These are phyloP conservation scores for Talaromyces sp. DNA, from an alignment of 2,329 filamentous ascomycete species.

Conservation along the genomic window DNA sequence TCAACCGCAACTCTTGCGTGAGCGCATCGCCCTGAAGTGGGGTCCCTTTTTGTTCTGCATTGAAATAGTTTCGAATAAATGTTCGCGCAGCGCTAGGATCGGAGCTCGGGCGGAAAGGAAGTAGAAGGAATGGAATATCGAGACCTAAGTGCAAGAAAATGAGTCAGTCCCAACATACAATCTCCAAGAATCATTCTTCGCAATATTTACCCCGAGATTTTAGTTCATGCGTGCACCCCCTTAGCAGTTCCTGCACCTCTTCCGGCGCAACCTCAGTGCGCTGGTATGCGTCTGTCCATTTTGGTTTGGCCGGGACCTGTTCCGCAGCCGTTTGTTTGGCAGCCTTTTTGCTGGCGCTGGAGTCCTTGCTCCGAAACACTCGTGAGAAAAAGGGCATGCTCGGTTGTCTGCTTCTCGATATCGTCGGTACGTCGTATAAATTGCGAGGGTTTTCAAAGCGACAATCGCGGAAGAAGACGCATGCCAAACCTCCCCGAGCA, in stretches of 20 bases:
- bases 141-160: constrained; percentile 59
- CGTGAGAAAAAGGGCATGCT: constrained; percentile 58
- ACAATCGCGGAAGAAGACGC: background rate
- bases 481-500: constrained; percentile 4
- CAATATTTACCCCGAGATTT: constrained; percentile 77
- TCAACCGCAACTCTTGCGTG: constrained; percentile 82
- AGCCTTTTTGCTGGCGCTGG: constrained; percentile 58
- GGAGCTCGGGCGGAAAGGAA: constrained; percentile 90
- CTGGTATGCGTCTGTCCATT: constrained; percentile 84
- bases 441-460: background rate
- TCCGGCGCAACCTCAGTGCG: constrained; percentile 79
- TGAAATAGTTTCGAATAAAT: constrained; percentile 91
- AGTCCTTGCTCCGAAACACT: constrained; percentile 73
- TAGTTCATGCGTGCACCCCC: constrained; percentile 82
- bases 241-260: constrained; percentile 83
- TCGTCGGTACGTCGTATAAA: background rate
- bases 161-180: constrained; percentile 19
- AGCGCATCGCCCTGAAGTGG: constrained; percentile 65
- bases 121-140: constrained; percentile 84
- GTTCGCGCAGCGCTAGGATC: constrained; percentile 88
- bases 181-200: constrained; percentile 3
- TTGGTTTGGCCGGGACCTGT: constrained; percentile 63
- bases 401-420: background rate
- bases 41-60: constrained; percentile 57
- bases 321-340: constrained; percentile 50